Base-by-base conservation (phyloP, 2,329 filamentous ascomycete species). In the Ophiostoma quercus region DNA sequence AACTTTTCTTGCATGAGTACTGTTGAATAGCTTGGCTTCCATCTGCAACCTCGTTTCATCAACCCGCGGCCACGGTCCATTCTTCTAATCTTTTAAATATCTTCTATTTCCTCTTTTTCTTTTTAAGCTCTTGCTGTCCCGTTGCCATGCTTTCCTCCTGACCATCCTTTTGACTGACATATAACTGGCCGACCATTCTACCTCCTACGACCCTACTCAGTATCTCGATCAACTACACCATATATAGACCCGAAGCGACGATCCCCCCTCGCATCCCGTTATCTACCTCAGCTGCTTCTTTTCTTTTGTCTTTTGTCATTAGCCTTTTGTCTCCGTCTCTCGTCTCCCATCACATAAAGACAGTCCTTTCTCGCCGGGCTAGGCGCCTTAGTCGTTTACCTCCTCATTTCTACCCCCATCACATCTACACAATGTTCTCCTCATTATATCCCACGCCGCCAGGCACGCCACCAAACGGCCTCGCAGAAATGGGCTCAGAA, bases 391-490 rank as follows among this genome's bases (percentile, higher is more conserved):
- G 16, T n/a, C n/a, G 3, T 57, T 22, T 3, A 22, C 3, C 51
- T 57, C 51, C 22, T 57, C 51, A 11, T 41, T 41, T 3, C 39
- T 12, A n/a, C 39, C 9, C 39, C 12, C 39, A 14, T 41, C 39
- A 57, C 51, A 57, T 25, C 51, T 57, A n/a, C 63, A 66, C 65
- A 25, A 66, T 66, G 65, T 32, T 41, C n/a, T 12, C n/a, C 0
- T 41, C 63, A 41, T 22, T 66, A 16, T 43, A 16, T 43, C 63
- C 63, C 12, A 66, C 62, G 8, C 32, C 62, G 32, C 32, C 62
- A 12, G 14, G 29, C 14, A 37, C 68, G 25, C n/a, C 41, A 57
- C 39, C 16, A 62, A 29, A 71, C 70, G 71, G 66, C 3, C n/a
- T 14, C 65, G 14, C 54, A 67, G 25, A 68, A 2, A 29, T 66